These are phyloP conservation scores for Coccomyxa subellipsoidea DNA, from an alignment of 163 green algal genomes.

Conservation along the genomic window DNA sequence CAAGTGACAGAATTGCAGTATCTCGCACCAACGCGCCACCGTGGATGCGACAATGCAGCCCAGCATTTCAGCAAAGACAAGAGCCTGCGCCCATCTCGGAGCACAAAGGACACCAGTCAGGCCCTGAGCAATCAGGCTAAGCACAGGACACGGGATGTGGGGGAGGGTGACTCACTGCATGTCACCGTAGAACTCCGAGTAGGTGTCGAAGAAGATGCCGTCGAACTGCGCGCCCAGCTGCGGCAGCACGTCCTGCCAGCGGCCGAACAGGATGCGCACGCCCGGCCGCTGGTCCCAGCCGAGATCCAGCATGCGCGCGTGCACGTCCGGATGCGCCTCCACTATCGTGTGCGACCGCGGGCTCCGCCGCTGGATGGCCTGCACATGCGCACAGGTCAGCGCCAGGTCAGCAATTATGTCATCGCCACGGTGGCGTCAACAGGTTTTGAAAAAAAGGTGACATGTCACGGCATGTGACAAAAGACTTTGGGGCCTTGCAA, in stretches of 20 bases:
- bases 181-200: slow-evolving; percentile 88
- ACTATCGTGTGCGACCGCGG: slow-evolving; percentile 85
- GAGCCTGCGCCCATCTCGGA: not conserved
- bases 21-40: not conserved
- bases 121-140: too few species aligned
- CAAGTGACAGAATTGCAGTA: too few species aligned
- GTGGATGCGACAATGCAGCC: not conserved
- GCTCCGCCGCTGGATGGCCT: slow-evolving; percentile 39
- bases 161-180: slow-evolving; percentile 62
- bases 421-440: too few species aligned
- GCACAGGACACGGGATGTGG: too few species aligned
- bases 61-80: not conserved
- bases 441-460: too few species aligned
- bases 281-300: slow-evolving; percentile 76
- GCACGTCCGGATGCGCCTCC: slow-evolving; percentile 56
- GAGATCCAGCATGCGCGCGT: slow-evolving; percentile 60
- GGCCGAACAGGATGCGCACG: slow-evolving; percentile 80
- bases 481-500: too few species aligned
- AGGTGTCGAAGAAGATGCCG: slow-evolving; percentile 96
- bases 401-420: not conserved
- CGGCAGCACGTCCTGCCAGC: slow-evolving; percentile 78
- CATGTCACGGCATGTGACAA: too few species aligned
- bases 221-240: slow-evolving; percentile 63
- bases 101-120: too few species aligned
- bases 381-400: not conserved